Conservation (phyloP, 2,329 filamentous ascomycete genomes). For the Tolypocladium endophyticum region DNA sequence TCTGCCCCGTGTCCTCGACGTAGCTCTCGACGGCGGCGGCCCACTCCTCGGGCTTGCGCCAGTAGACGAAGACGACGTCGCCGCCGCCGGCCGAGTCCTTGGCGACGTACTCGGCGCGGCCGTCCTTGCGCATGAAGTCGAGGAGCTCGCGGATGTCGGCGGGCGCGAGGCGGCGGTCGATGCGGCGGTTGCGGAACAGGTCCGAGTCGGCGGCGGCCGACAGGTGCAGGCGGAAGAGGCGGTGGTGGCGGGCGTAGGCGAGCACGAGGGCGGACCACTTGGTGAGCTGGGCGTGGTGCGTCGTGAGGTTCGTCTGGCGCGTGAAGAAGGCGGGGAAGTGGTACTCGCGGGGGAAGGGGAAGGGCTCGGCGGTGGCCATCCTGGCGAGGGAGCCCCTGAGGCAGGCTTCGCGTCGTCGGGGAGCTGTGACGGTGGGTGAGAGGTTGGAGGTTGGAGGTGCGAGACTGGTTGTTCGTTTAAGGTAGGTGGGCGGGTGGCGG, state of each 20-base stretch:
- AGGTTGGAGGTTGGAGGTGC: neutral
- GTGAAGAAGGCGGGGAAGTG: slow-evolving; percentile 81
- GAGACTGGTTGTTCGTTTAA: too few relatives aligned
- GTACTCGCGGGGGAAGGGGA: slow-evolving; percentile 55
- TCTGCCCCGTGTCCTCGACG: slow-evolving; percentile 83
- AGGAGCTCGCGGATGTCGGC: slow-evolving; percentile 48
- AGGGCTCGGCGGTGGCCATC: slow-evolving; percentile 17
- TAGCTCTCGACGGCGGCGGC: slow-evolving; percentile 66
- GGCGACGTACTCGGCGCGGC: slow-evolving; percentile 55
- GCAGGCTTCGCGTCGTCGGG: neutral
- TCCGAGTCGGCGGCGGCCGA: slow-evolving; percentile 39
- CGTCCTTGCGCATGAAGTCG: slow-evolving; percentile 47
- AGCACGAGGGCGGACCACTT: slow-evolving; percentile 86
- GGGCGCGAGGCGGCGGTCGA: slow-evolving; percentile 39
- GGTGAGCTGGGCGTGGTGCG: slow-evolving; percentile 62
- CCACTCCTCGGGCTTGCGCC: slow-evolving; percentile 86
- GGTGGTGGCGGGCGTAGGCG: slow-evolving; percentile 69
- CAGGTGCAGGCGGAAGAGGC: slow-evolving; percentile 65
- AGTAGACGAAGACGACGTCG: slow-evolving; percentile 64
- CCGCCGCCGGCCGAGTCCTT: slow-evolving; percentile 12
- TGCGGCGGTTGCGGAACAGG: slow-evolving; percentile 46
- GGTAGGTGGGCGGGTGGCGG: too few relatives aligned
- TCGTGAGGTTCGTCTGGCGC: slow-evolving; percentile 63
- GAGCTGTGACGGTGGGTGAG: neutral
- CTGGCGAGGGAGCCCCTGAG: neutral